Evolutionary conservation across 208 protist genomes (phyloP).

Genomic region (Trypanosoma theileri): DNA sequence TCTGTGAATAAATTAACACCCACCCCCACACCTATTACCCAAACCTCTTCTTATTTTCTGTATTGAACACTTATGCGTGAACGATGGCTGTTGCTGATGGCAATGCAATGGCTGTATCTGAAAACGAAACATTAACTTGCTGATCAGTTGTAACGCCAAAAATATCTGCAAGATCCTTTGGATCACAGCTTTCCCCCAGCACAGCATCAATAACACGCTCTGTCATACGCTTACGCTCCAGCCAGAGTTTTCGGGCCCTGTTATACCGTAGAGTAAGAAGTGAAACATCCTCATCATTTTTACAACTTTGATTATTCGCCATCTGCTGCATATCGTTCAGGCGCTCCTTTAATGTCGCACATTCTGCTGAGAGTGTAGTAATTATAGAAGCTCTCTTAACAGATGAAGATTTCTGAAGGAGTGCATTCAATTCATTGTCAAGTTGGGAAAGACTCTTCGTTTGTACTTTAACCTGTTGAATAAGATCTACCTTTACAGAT

Average conservation of each 20-base stretch:
- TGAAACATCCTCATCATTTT: slow-evolving; percentile 17
- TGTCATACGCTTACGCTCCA: slow-evolving; percentile 64
- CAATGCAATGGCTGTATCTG: slow-evolving; percentile 44
- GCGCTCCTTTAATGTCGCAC: slow-evolving; percentile 7
- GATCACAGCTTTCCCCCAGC: slow-evolving; percentile 47
- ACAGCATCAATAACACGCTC: slow-evolving; percentile 63
- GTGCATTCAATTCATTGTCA: slow-evolving; percentile 12
- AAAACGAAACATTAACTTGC: slow-evolving; percentile 54
- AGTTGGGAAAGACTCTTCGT: slow-evolving; percentile 13
- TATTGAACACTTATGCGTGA: not conserved
- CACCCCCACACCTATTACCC: not conserved
- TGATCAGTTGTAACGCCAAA: slow-evolving; percentile 71
- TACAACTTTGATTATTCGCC: slow-evolving; percentile 7
- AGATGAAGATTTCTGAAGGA: slow-evolving; percentile 14
- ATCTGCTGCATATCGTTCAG: slow-evolving; percentile 11
- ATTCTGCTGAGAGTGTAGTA: slow-evolving; percentile 16
- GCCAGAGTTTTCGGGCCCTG: slow-evolving; percentile 55
- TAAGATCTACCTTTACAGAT: slow-evolving; percentile 18
- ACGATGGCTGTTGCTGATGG: slow-evolving; percentile 27
- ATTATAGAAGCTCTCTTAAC: slow-evolving; percentile 12
- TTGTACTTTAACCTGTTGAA: slow-evolving; percentile 18
- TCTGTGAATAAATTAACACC: not conserved
- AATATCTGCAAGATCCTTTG: slow-evolving; percentile 42
- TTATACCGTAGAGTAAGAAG: slow-evolving; percentile 46
- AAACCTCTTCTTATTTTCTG: not conserved